Percentiles rank a stretch among this genome's conserved stretches.
phyloP scores from a whole-genome alignment of 2,329 filamentous ascomycete genomes.

The Pseudogymnoascus sp. region DNA sequence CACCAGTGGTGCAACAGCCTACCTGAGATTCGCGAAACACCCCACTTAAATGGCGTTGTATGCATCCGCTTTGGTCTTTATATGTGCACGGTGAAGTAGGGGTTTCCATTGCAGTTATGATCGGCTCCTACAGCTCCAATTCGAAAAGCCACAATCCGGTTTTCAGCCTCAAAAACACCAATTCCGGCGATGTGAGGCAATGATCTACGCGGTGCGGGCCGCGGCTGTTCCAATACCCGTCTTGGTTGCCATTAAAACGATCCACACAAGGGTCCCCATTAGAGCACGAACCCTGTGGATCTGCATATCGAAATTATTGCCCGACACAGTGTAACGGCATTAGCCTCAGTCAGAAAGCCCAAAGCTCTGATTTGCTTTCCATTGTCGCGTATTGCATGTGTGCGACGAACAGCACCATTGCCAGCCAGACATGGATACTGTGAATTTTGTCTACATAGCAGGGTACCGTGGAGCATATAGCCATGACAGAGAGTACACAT shows the following conservation, averaged over 20 bases:
- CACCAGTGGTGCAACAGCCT: not conserved
- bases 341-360: not conserved
- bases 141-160: too few relatives aligned
- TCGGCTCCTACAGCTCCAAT: not conserved
- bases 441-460: too few relatives aligned
- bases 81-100: not conserved
- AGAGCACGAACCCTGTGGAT: not conserved
- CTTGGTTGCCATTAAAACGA: not conserved
- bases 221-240: too few relatives aligned
- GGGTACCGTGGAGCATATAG: not conserved
- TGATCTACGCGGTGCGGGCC: too few relatives aligned
- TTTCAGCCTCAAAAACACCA: not conserved
- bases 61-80: too few relatives aligned
- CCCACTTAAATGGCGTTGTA: too few relatives aligned
- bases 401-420: not conserved
- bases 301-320: not conserved
- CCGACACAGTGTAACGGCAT: not conserved
- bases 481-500: not conserved
- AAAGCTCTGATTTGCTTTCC: not conserved
- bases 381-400: not conserved
- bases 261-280: not conserved
- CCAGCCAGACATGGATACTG: not conserved
- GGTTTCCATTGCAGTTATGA: not conserved
- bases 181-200: not conserved
- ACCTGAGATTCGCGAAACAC: too few relatives aligned